Base-by-base conservation (phyloP, 2,329 filamentous ascomycete genomes). In the Nemania sp. region DNA sequence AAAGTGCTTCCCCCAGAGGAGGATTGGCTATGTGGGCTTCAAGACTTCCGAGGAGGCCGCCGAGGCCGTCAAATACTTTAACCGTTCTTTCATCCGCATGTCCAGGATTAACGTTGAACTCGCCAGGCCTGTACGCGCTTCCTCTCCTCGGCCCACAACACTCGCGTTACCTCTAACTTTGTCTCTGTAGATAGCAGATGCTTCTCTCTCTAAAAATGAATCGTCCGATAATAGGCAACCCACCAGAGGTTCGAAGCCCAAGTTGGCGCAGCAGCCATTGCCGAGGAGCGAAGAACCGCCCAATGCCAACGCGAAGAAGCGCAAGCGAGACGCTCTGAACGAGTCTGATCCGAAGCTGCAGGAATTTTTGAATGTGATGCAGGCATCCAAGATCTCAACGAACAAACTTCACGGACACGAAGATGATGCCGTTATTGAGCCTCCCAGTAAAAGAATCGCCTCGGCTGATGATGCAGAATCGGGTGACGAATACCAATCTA, bases 11-110 rank as follows among this genome's bases (percentile, higher is more conserved):
- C 89, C 93, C 5, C 90, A 94, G 77, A 89, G 96, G 76, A 89
- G 94, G 74, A 98, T 99, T 80, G 96, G 94, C 74, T 99, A 97
- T 86, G 89, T 99, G 68, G 96, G 96, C 70, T 98, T 95, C 85
- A 94, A 93, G 82, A 92, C 88, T 59, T 84, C 92, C 15, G 89
- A 95, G 70, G 91, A 93, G 78, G 96, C 96, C 64, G 85, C 88
- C 65, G 88, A 90, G 77, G 95, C 96, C 52, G 92, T 97, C 79
- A 94, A 93, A 80, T 97, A 97, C 84, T 98, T 98, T 86, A 94
- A 99, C 85, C 93, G 89, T 79, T 91, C 94, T 71, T 99, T 94
- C 81, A 93, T 99, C 76, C 93, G 94, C 75, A 96, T 98, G 92
- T 97, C 94, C 66, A 97, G 91, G 83, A 94, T 99, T 76, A 87